phyloP scores from a whole-genome alignment of 495 filamentous ascomycete genomes.

The Ramalina intermedia region DNA sequence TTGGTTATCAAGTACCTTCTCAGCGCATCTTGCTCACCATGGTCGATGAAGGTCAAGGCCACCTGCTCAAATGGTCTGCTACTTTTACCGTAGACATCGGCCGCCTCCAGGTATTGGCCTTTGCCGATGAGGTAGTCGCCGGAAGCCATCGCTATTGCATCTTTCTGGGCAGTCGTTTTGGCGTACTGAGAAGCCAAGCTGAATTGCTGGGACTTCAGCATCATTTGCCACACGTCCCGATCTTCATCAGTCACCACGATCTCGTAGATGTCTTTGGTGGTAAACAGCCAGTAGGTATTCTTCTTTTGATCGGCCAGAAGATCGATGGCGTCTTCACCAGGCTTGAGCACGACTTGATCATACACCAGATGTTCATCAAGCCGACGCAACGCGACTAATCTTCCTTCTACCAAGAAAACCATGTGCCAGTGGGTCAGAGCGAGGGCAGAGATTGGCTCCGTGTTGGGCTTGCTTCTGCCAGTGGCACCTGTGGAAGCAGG shows the following conservation, averaged over 20 bases:
- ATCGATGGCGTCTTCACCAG: constrained; percentile 60
- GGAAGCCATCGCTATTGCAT: constrained; percentile 76
- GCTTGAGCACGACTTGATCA: constrained; percentile 73
- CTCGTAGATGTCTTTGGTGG: constrained; percentile 77
- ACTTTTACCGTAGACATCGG: constrained; percentile 81
- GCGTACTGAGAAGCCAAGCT: constrained; percentile 77
- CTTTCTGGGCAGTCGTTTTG: constrained; percentile 54
- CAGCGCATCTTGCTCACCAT: constrained; percentile 77
- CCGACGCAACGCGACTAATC: constrained; percentile 70
- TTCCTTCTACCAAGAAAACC: constrained; percentile 65
- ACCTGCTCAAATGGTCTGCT: constrained; percentile 96
- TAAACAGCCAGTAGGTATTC: constrained; percentile 95
- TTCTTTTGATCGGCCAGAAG: constrained; percentile 79
- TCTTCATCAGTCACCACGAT: constrained; percentile 82
- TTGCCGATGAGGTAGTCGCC: constrained; percentile 75
- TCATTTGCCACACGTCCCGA: constrained; percentile 84
- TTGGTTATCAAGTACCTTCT: constrained; percentile 82
- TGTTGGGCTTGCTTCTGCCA: constrained; percentile 46
- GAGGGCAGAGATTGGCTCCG: constrained; percentile 64
- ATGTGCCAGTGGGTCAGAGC: constrained; percentile 88
- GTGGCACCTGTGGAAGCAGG: constrained; percentile 48
- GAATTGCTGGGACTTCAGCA: constrained; percentile 72
- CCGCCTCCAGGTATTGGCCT: constrained; percentile 71
- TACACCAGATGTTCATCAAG: constrained; percentile 73
- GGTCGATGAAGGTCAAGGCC: constrained; percentile 77